Base-by-base conservation (phyloP, 495 filamentous ascomycete species). In the Annulohypoxylon bovei region DNA sequence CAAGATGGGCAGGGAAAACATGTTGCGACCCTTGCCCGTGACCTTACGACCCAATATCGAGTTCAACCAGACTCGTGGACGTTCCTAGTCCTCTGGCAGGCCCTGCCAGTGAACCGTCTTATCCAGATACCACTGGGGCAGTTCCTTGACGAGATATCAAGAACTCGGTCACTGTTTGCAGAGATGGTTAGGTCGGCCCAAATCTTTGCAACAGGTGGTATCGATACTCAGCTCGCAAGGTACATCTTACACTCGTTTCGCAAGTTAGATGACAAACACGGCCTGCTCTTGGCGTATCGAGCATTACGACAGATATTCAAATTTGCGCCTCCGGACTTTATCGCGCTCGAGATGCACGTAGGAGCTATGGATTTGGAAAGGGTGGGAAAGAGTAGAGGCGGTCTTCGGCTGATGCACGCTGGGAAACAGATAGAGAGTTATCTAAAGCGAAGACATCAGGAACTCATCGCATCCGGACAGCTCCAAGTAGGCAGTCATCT, bases 51-150 rank as follows among this genome's bases (percentile, higher is more conserved):
- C 25, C 75, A 79, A 25, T 73, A 78, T 22, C 59, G 71, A 14
- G 78, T 90, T 8, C 74, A 79, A 35, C 90, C 90, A 0, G 89
- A 93, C 68, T 81, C 89, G 0, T 86, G 90, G 73, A 92, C 92
- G 6, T 94, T 89, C 74, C 81, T 86, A 42, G 88, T 86, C 39
- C 84, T 95, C 9, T 95, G 90, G 76, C 81, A 82, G 65, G 71
- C 78, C 9, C 75, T 85, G n/a, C 75, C 76, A 0, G 76, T 81
- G 49, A 84, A 84, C 65, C 80, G 79, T 4, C 70, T 82, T 16
- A 42, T 77, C 4, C 58, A 71, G 46, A 81, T 86, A 84, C 54
- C 67, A 23, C 55, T 61, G 0, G 74, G 82, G 78, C 75, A 87
- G 73, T 16, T 75, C 1, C 70, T 55, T 12, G 84, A 85, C 50